These are phyloP conservation scores for Plantago coronopus DNA, from an alignment of 305 asterid species.

Conservation along the genomic window DNA sequence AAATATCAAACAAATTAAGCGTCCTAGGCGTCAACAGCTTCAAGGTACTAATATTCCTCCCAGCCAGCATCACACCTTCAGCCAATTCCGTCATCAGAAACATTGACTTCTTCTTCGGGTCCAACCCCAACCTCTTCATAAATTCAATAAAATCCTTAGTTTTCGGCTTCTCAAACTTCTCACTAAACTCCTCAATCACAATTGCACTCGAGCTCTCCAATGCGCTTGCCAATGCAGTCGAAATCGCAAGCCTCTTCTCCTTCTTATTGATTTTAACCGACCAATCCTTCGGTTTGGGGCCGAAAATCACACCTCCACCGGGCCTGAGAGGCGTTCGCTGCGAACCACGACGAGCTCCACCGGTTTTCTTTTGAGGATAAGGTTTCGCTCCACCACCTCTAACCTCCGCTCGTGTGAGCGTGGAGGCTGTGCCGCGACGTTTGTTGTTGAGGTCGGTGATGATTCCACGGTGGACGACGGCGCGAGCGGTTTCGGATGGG, in stretches of 20 bases:
- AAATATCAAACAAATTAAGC: slow-evolving; percentile 75
- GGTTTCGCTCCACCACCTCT: slow-evolving; percentile 90
- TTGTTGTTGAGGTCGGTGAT: slow-evolving; percentile 82
- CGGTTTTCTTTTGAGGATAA: slow-evolving; percentile 84
- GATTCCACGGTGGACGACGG: slow-evolving; percentile 96
- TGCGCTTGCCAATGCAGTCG: slow-evolving; percentile 82
- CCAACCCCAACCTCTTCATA: slow-evolving; percentile 79
- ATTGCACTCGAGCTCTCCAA: slow-evolving; percentile 44
- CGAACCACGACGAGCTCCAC: slow-evolving; percentile 87
- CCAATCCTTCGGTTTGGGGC: slow-evolving; percentile 97
- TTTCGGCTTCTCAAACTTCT: slow-evolving; percentile 74
- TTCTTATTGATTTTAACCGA: slow-evolving; percentile 78
- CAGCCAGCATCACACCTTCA: slow-evolving; percentile 64
- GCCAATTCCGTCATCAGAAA: slow-evolving; percentile 70
- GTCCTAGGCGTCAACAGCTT: slow-evolving; percentile 92
- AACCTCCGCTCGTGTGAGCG: slow-evolving; percentile 90
- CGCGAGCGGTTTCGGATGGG: slow-evolving; percentile 77
- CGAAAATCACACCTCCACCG: slow-evolving; percentile 91
- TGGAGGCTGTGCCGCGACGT: slow-evolving; percentile 93
- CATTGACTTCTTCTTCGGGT: slow-evolving; percentile 75
- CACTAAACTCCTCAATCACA: slow-evolving; percentile 76
- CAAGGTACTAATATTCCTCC: slow-evolving; percentile 72
- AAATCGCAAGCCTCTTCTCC: slow-evolving; percentile 79
- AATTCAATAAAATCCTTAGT: slow-evolving; percentile 74
- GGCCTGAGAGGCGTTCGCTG: slow-evolving; percentile 87